Conservation (phyloP, 2,329 filamentous ascomycete genomes). For the Fusarium nelsonii region DNA sequence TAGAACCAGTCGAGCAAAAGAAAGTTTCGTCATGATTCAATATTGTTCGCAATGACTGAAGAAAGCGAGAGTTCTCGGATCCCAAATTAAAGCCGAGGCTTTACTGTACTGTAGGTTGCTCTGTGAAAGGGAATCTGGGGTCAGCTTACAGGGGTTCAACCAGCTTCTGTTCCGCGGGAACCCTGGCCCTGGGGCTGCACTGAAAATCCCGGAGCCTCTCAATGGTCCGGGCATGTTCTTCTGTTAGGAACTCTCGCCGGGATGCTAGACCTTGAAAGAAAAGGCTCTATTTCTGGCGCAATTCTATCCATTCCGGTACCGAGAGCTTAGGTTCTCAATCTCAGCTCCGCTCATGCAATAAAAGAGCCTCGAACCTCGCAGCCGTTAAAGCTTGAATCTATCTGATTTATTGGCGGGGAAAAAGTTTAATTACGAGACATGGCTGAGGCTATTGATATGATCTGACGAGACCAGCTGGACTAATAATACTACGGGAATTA, state of each 20-base stretch:
- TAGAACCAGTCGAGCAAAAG: not conserved
- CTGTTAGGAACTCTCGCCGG: conserved; percentile 5
- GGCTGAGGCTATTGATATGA: not conserved
- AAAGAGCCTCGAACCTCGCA: not conserved
- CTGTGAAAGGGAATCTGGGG: conserved; percentile 32
- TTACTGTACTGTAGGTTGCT: not conserved
- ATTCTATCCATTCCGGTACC: too few relatives aligned
- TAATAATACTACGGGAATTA: not conserved
- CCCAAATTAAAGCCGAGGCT: conserved; percentile 28
- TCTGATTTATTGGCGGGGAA: not conserved
- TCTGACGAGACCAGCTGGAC: not conserved
- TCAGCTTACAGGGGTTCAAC: conserved; percentile 22
- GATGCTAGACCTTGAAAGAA: not conserved
- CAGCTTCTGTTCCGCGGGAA: not conserved
- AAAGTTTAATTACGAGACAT: not conserved
- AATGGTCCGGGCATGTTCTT: not conserved
- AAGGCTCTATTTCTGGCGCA: not conserved
- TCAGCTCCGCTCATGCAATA: too few relatives aligned
- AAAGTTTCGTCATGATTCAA: conserved; percentile 14
- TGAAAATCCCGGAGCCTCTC: conserved; percentile 28
- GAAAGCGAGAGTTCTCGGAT: not conserved
- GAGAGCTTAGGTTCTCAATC: not conserved
- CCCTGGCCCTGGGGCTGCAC: conserved; percentile 2
- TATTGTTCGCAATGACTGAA: not conserved
- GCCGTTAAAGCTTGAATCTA: conserved; percentile 22